phyloP scores from a whole-genome alignment of 1,284 basidiomycete genomes.

The Schizopora paradoxa region DNA sequence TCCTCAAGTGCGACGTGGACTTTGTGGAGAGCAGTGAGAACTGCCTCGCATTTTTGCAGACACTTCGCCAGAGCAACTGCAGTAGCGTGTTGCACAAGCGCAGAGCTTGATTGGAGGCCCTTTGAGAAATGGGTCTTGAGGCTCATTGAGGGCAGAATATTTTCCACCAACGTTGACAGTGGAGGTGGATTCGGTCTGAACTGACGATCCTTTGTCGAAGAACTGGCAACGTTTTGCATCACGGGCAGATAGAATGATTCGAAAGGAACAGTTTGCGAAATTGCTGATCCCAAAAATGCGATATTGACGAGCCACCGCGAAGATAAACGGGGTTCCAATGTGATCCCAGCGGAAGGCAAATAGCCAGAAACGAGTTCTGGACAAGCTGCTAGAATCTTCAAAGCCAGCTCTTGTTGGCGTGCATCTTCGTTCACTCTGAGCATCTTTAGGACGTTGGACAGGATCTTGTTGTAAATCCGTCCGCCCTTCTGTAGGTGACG shows the following conservation, averaged over 20 bases:
- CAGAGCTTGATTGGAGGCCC: constrained; percentile 65
- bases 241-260: constrained; percentile 52
- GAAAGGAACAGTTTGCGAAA: constrained; percentile 70
- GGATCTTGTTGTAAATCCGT: constrained; percentile 80
- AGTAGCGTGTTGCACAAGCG: constrained; percentile 79
- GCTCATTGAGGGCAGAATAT: constrained; percentile 67
- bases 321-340: constrained; percentile 81
- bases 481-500: constrained; percentile 30
- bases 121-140: constrained; percentile 72
- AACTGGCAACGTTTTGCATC: constrained; percentile 17
- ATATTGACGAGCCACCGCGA: constrained; percentile 89
- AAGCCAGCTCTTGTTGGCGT: constrained; percentile 79
- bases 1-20: constrained; percentile 60
- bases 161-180: constrained; percentile 62
- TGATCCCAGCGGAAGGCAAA: constrained; percentile 69
- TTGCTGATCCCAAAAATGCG: constrained; percentile 71
- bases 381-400: constrained; percentile 74
- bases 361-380: constrained; percentile 83
- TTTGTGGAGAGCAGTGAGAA: constrained; percentile 44
- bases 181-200: constrained; percentile 72
- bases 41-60: constrained; percentile 61
- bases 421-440: constrained; percentile 81
- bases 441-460: constrained; percentile 68
- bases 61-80: constrained; percentile 71
- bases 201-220: constrained; percentile 30